Conservation (phyloP, 2,329 filamentous ascomycete species). For the Colletotrichum zoysiae region DNA sequence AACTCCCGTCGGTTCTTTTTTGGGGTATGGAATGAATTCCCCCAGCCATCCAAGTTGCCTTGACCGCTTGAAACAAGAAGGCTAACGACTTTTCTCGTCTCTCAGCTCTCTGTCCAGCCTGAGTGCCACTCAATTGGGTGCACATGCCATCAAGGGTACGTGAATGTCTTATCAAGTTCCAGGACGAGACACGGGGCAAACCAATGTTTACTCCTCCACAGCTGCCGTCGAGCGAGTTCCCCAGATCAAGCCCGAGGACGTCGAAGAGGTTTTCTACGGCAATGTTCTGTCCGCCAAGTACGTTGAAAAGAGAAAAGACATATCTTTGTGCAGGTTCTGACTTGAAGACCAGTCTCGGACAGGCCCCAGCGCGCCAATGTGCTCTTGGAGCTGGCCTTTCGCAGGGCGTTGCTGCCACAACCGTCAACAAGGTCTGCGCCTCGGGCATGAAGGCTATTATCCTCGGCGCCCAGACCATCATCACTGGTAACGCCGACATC, state of each 20-base stretch:
- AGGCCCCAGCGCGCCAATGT: constrained; percentile 96
- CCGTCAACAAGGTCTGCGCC: constrained; percentile 99
- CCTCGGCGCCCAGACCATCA: constrained; percentile 95
- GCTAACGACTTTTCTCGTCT: constrained; percentile 27
- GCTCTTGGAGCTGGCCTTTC: constrained; percentile 89
- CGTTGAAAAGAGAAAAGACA: constrained; percentile 45
- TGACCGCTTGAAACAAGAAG: constrained; percentile 29
- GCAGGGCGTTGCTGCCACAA: constrained; percentile 85
- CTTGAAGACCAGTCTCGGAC: constrained; percentile 77
- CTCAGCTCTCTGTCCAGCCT: constrained; percentile 87
- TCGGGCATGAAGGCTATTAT: constrained; percentile 95
- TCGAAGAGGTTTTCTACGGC: constrained; percentile 97
- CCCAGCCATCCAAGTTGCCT: constrained; percentile 24
- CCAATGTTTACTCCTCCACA: constrained; percentile 48
- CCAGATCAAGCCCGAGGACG: constrained; percentile 86
- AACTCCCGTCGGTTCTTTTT: constrained; percentile 94
- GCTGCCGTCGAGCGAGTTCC: constrained; percentile 87
- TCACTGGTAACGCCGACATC: constrained; percentile 92
- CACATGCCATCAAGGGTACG: constrained; percentile 91
- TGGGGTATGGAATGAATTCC: constrained; percentile 72
- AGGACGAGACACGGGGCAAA: constrained; percentile 26
- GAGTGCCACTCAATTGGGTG: constrained; percentile 87
- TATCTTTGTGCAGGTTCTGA: constrained; percentile 1
- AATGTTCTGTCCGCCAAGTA: constrained; percentile 98
- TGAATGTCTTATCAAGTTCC: constrained; percentile 17